Conservation (phyloP, 2,329 filamentous ascomycete species). For the Hymenoscyphus fructigenus region DNA sequence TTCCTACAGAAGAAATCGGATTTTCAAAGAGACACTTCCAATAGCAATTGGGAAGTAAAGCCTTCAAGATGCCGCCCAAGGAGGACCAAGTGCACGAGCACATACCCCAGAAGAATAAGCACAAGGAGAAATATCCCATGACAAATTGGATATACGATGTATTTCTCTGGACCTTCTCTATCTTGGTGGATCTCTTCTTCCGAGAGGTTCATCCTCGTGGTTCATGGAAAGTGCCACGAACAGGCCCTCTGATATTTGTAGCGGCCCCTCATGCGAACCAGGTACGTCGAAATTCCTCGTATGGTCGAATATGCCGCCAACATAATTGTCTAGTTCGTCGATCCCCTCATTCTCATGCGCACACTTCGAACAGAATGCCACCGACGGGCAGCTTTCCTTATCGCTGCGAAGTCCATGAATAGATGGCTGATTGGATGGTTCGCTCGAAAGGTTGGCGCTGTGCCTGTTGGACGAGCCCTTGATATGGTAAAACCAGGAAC, state of each 20-base stretch:
- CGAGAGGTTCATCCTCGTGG: constrained; percentile 93
- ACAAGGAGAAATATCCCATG: constrained; percentile 66
- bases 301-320: neutral
- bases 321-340: constrained; percentile 69
- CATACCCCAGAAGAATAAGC: constrained; percentile 15
- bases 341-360: constrained; percentile 89
- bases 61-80: constrained; percentile 5
- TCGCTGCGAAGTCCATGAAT: constrained; percentile 93
- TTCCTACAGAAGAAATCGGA: neutral
- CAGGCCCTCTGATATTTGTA: constrained; percentile 90
- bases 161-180: constrained; percentile 73
- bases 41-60: neutral
- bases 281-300: constrained; percentile 46
- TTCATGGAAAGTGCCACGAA: constrained; percentile 89
- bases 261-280: constrained; percentile 96
- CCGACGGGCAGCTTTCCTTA: constrained; percentile 86
- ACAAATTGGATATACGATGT: constrained; percentile 74
- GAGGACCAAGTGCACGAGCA: constrained; percentile 12
- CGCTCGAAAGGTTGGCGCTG: constrained; percentile 80
- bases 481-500: constrained; percentile 78
- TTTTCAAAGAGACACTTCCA: neutral
- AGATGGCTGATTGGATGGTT: constrained; percentile 85
- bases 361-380: constrained; percentile 81
- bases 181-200: constrained; percentile 95
- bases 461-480: constrained; percentile 90